phyloP scores from a whole-genome alignment of 208 protist species.

The Sergeia podlipaevii region DNA sequence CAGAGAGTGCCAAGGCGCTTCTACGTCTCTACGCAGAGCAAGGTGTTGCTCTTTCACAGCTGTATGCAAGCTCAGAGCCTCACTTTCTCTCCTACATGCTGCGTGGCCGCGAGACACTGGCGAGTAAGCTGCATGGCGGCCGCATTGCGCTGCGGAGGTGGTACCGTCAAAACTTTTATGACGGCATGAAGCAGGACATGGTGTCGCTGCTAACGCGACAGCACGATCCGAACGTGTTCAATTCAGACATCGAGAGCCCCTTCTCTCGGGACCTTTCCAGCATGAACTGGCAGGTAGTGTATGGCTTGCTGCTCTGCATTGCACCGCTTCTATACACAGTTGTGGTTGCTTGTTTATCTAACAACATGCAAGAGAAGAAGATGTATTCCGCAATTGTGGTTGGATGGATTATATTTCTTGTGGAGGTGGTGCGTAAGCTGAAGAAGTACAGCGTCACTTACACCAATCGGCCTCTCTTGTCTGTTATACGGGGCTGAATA shows the following conservation, averaged over 20 bases:
- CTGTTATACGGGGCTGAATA: too few species aligned
- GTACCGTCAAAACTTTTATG: slow-evolving; percentile 78
- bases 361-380: slow-evolving; percentile 8
- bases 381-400: slow-evolving; percentile 24
- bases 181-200: slow-evolving; percentile 77
- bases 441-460: slow-evolving; percentile 50
- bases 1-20: slow-evolving; percentile 2
- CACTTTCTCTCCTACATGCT: slow-evolving; percentile 68
- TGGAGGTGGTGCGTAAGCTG: slow-evolving; percentile 29
- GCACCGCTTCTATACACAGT: slow-evolving; percentile 36
- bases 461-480: slow-evolving; percentile 64
- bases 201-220: slow-evolving; percentile 71
- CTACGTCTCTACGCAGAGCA: slow-evolving; percentile 46
- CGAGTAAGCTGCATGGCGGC: slow-evolving; percentile 11
- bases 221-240: slow-evolving; percentile 49
- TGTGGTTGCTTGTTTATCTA: slow-evolving; percentile 13
- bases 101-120: not conserved
- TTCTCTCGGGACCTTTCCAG: slow-evolving; percentile 61
- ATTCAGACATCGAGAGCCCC: slow-evolving; percentile 53
- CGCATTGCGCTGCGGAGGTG: slow-evolving; percentile 56
- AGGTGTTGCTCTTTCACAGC: slow-evolving; percentile 57
- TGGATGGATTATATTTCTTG: slow-evolving; percentile 42
- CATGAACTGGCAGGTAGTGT: slow-evolving; percentile 56
- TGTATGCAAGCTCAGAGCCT: slow-evolving; percentile 68
- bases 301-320: slow-evolving; percentile 37